A percentile compares a stretch with the other conserved stretches of the same genome.
Evolutionary conservation across 2,329 filamentous ascomycete genomes (phyloP).

Genomic region (Penicillium sp.): DNA sequence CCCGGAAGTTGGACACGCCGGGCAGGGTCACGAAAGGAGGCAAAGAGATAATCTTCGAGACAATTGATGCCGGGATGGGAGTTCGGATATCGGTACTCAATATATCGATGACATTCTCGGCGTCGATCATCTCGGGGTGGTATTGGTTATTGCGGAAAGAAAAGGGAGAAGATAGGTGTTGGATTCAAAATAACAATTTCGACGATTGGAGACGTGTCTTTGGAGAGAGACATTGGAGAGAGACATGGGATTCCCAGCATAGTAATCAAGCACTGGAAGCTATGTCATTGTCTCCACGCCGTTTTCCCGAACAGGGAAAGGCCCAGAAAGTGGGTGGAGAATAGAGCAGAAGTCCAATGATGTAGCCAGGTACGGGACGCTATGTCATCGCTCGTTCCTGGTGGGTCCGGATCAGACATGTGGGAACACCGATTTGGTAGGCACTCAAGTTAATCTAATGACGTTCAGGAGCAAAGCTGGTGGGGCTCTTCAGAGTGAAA

Average conservation of each 20-base stretch:
- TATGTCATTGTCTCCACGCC: slow-evolving; percentile 4
- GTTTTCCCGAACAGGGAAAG: slow-evolving; percentile 6
- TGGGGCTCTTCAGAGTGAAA: not conserved
- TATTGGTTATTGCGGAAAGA: not conserved
- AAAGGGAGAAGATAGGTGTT: not conserved
- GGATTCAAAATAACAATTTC: not conserved
- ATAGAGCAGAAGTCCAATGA: slow-evolving; percentile 3
- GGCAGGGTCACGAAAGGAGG: slow-evolving; percentile 28
- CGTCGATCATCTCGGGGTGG: slow-evolving; percentile 15
- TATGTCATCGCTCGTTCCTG: slow-evolving; percentile 11
- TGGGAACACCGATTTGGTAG: not conserved
- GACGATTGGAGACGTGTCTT: not conserved
- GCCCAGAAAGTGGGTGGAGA: not conserved
- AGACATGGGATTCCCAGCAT: not conserved
- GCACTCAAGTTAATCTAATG: not conserved
- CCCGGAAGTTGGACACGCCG: slow-evolving; percentile 31
- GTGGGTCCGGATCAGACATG: not conserved
- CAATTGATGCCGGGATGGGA: slow-evolving; percentile 20
- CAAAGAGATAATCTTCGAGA: slow-evolving; percentile 24
- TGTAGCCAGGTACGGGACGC: slow-evolving; percentile 5
- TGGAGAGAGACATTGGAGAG: not conserved
- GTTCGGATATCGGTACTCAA: slow-evolving; percentile 18
- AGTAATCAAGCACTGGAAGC: not conserved
- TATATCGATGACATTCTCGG: slow-evolving; percentile 19
- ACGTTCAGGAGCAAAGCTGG: not conserved